Conservation (phyloP, 345 rosid species). For the Murraya koenigii region DNA sequence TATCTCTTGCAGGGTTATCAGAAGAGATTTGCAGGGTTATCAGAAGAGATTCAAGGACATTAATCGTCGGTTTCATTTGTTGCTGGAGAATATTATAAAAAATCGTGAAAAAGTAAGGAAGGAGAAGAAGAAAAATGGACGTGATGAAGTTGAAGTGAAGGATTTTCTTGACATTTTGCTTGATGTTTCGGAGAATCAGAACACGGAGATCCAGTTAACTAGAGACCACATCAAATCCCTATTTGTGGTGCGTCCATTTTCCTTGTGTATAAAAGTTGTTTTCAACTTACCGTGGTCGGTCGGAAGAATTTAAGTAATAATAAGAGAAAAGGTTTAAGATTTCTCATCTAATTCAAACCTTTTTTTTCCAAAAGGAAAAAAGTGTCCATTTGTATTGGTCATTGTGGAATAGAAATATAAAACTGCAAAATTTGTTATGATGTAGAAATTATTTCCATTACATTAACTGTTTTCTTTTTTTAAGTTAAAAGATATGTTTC, state of each 20-base stretch:
- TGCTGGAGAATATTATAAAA: constrained; percentile 35
- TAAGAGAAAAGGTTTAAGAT: too few species aligned
- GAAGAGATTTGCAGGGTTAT: constrained; percentile 36
- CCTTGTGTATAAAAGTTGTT: too few species aligned
- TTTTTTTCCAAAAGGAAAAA: too few species aligned
- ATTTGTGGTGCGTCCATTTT: constrained; percentile 21
- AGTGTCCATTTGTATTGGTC: too few species aligned
- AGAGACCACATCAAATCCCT: constrained; percentile 40
- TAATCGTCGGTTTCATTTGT: constrained; percentile 25
- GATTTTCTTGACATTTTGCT: constrained; percentile 44
- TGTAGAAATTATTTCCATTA: too few species aligned
- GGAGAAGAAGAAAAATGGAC: constrained; percentile 2
- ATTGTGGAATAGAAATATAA: too few species aligned
- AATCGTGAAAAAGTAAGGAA: constrained; percentile 27
- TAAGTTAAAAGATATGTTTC: too few species aligned
- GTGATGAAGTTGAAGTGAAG: constrained; percentile 8
- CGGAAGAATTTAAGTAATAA: too few species aligned
- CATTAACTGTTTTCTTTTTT: too few species aligned
- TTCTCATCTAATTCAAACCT: too few species aligned
- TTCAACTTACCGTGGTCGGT: too few species aligned
- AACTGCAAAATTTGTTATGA: too few species aligned
- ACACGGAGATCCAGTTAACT: constrained; percentile 22
- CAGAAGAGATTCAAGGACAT: constrained; percentile 29
- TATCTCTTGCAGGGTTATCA: constrained; percentile 38
- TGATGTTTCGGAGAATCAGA: constrained; percentile 30